Conservation (phyloP, 306 rosid genomes). For the Geum urbanum region DNA sequence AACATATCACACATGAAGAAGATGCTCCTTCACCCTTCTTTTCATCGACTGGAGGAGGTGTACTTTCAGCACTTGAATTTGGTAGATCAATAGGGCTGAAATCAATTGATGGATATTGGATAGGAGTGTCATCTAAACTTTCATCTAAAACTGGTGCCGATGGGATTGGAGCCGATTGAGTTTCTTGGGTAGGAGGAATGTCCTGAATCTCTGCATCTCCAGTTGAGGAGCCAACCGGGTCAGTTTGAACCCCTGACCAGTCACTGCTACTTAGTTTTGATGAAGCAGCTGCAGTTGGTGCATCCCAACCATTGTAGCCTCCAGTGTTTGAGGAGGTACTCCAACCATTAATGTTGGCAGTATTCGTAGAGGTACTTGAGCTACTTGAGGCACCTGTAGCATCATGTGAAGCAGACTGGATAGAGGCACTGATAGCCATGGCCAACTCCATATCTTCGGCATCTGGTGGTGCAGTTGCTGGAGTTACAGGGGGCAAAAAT, state of each 20-base stretch:
- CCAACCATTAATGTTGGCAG: constrained; percentile 10
- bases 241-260: constrained; percentile 30
- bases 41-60: constrained; percentile 31
- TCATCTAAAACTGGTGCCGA: constrained; percentile 42
- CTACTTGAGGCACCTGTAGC: constrained; percentile 59
- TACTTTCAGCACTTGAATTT: constrained; percentile 32
- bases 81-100: constrained; percentile 48
- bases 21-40: constrained; percentile 36
- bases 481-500: constrained; percentile 53
- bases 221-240: constrained; percentile 28
- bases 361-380: constrained; percentile 11
- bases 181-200: constrained; percentile 20
- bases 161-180: neutral
- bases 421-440: constrained; percentile 67
- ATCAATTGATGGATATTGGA: constrained; percentile 84
- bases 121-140: constrained; percentile 40
- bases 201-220: constrained; percentile 27
- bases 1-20: constrained; percentile 77
- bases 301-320: constrained; percentile 37
- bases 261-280: constrained; percentile 25
- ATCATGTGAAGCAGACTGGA: constrained; percentile 55
- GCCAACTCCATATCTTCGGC: constrained; percentile 69
- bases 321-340: constrained; percentile 15
- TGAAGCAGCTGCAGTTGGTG: constrained; percentile 24
- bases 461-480: constrained; percentile 70